Conservation (phyloP, 225 moss, liverwort and hornwort species). For the Polytrichum commune region DNA sequence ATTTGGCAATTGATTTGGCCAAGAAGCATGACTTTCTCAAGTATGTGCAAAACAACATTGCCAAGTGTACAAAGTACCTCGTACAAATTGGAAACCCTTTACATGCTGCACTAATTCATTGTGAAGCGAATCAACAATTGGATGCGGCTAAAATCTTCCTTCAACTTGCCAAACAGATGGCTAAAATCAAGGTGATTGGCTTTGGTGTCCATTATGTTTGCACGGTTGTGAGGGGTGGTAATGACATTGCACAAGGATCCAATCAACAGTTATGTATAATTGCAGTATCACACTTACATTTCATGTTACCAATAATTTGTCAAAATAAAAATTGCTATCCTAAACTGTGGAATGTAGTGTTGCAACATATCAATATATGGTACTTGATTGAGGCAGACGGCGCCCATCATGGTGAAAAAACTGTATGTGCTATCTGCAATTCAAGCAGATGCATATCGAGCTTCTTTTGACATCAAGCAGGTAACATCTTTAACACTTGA, state of each 20-base stretch:
- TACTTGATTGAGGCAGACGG: conserved; percentile 37
- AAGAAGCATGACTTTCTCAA: conserved; percentile 25
- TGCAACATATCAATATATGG: too few relatives aligned
- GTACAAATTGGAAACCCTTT: conserved; percentile 65
- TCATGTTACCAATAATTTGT: too few relatives aligned
- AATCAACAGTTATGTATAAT: too few relatives aligned
- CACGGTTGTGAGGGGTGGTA: too few relatives aligned
- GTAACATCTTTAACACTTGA: too few relatives aligned
- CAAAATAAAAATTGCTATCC: too few relatives aligned
- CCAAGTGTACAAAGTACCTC: conserved; percentile 45
- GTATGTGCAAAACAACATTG: conserved; percentile 32
- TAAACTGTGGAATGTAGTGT: too few relatives aligned
- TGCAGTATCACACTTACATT: too few relatives aligned
- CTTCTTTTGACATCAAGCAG: conserved; percentile 33
- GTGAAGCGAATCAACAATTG: conserved; percentile 59
- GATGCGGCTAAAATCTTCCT: conserved; percentile 61
- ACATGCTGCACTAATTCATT: conserved; percentile 69
- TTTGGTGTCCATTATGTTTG: too few relatives aligned
- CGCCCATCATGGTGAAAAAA: conserved; percentile 71
- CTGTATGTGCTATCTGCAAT: conserved; percentile 75
- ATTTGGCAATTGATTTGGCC: conserved; percentile 58
- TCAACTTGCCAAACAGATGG: conserved; percentile 63
- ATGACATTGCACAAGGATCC: too few relatives aligned
- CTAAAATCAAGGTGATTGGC: conserved; percentile 42
- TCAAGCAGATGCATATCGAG: conserved; percentile 63